phyloP scores from a whole-genome alignment of 208 protist species.

The Trypanosoma conorhini region DNA sequence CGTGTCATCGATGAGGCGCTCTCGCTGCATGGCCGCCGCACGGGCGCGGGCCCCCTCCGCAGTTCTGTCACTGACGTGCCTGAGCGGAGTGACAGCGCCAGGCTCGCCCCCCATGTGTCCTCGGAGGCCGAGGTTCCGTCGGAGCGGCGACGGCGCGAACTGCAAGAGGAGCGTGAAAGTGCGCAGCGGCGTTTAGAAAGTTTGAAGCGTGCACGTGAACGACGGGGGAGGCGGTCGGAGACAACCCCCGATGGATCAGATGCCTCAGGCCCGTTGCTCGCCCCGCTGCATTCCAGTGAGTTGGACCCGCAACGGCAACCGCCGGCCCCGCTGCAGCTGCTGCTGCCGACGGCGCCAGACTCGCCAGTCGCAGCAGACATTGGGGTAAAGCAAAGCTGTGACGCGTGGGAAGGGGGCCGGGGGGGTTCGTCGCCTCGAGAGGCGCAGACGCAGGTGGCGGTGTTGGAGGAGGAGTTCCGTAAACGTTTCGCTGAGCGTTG shows the following conservation, averaged over 20 bases:
- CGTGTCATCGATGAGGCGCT: constrained; percentile 46
- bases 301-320: not conserved
- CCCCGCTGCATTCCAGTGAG: not conserved
- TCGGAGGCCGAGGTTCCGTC: not conserved
- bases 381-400: not conserved
- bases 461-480: constrained; percentile 1
- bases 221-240: constrained; percentile 2
- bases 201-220: constrained; percentile 11
- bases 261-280: not conserved
- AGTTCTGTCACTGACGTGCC: not conserved
- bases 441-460: not conserved
- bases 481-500: constrained; percentile 10
- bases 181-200: not conserved
- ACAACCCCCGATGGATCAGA: not conserved
- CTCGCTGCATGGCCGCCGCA: not conserved
- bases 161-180: constrained; percentile 11
- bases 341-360: not conserved
- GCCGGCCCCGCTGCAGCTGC: not conserved
- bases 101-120: not conserved
- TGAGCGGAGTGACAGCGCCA: not conserved
- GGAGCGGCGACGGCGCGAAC: constrained; percentile 13
- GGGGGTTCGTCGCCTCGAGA: not conserved
- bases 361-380: not conserved
- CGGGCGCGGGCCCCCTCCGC: not conserved
- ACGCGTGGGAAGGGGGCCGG: not conserved